Evolutionary conservation across 805 yeast species (phyloP), one percentile per base, ranked within the genome.

Genomic region (Cyberlindnera meyerae): DNA sequence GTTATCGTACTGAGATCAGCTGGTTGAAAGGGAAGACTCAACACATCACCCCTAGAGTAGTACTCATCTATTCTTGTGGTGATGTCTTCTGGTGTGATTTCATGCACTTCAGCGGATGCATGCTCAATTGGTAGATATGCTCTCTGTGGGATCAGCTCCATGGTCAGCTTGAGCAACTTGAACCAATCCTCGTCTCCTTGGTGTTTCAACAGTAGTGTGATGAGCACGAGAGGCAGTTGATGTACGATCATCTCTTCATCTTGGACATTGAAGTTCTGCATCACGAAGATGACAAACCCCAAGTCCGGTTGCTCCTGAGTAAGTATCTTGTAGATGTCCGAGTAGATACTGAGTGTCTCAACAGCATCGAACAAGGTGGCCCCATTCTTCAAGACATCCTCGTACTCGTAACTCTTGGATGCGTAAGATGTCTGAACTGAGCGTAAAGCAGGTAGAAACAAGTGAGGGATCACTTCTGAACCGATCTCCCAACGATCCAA

Each of bases 401-500:
- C 61, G 36, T 62, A 63, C 8, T 50, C 33, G 30, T 41, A 40
- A 33, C 34, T 38, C 38, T 44, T 54, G 28, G 45, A 52, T 29
- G 45, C 40, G 13, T 18, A 52, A 37, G 50, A 59, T 12, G 52
- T 39, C 29, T 65, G 65, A 3, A 80, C 70, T 4, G 76, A 65
- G 36, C 60, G 47, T 33, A 93, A 58, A 3, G 85, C 65, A 0
- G 94, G 90, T 1, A 75, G 60, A 30, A 93, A 73, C 7, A 89
- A 57, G 18, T 65, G 60, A 0, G 96, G 94, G 1, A 88, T 77
- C 1, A 90, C 64, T 11, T 72, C 57, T 9, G 79, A 76, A 11
- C 96, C 94, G 28, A 93, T 79, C 58, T 93, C 98, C 97, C 97
- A 93, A 43, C 87, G 75, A 54, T 93, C 97, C 79, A 89, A 75